Evolutionary conservation across 2,329 filamentous ascomycete genomes (phyloP), one percentile per base, ranked within the genome.

Genomic region (Fusarium sublunatum): DNA sequence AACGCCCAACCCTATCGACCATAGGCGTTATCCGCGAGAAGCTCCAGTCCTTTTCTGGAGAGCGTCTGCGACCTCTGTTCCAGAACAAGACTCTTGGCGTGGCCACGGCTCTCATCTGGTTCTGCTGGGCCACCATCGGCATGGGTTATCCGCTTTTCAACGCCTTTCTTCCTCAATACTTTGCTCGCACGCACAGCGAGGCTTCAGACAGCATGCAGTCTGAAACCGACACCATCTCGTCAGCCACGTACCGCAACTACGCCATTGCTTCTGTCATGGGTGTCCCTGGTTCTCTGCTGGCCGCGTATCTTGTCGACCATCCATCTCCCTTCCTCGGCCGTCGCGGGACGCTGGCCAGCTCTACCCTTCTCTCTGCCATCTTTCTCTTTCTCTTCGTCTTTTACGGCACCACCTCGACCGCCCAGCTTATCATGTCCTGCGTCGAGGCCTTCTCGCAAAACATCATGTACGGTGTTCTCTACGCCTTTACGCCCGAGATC

Each of bases 61-160:
- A 88, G 40, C 87, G 88, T 13, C 82, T 94, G 63, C 81, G 82
- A 2, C 88, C 90, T 1, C 83, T 95, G 3, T 89, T 89, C 75
- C 77, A 78, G 58, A 82, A 71, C 52, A 83, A 78, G 65, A 83
- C 80, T 51, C 78, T 86, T 7, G 83, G 78, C 47, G 65, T 79
- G 48, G 81, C 83, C 35, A 87, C 85, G 1, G 69, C 64, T 4
- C 76, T 88, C 22, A 80, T 94, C 43, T 93, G 90, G 90, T 91
- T 93, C 75, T 88, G 87, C 73, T 96, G 92, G 92, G 83, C 88
- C 0, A 88, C 86, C 12, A 93, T 96, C 65, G 92, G 92, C 58
- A 90, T 96, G 86, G 91, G 88, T 3, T 96, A 94, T 71, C 92
- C 91, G 1, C 84, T 96, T 2, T 96, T 94, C 83, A 95, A 95